These are phyloP conservation scores for Hymenoscyphus scutula DNA, from an alignment of 2,329 filamentous ascomycete species.

Conservation along the genomic window DNA sequence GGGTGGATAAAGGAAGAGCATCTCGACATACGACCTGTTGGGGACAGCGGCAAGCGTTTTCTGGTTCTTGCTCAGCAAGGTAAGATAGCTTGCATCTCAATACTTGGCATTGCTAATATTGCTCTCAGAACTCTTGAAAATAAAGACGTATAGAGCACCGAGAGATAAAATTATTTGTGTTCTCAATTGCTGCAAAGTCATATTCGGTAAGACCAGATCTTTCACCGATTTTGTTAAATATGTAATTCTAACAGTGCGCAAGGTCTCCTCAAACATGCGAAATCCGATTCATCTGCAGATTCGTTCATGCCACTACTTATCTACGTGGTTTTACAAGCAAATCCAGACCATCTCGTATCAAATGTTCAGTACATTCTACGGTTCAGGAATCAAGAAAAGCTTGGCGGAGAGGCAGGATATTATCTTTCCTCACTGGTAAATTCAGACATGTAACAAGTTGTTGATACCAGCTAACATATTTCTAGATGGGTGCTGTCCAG, in stretches of 20 bases:
- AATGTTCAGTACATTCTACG: conserved; percentile 98
- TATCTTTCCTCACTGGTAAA: conserved; percentile 88
- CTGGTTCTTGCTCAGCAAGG: conserved; percentile 85
- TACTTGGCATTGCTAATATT: conserved; percentile 9
- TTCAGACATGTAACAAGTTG: conserved; percentile 13
- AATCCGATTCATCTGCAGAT: conserved; percentile 92
- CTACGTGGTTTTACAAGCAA: conserved; percentile 90
- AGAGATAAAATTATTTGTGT: conserved; percentile 98
- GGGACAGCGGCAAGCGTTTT: conserved; percentile 84
- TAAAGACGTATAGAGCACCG: conserved; percentile 94
- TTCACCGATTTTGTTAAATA: not conserved
- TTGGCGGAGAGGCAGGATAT: conserved; percentile 96
- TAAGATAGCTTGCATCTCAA: conserved; percentile 32
- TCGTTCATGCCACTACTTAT: conserved; percentile 94
- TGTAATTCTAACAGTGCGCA: conserved; percentile 21
- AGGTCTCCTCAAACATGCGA: conserved; percentile 87
- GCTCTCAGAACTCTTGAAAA: conserved; percentile 78
- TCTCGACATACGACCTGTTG: conserved; percentile 83
- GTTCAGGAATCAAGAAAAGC: conserved; percentile 95
- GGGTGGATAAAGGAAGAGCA: conserved; percentile 92
- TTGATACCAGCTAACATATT: conserved; percentile 24
- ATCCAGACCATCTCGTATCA: conserved; percentile 91
- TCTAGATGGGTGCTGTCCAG: conserved; percentile 85
- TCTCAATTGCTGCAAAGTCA: conserved; percentile 98
- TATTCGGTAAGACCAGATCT: conserved; percentile 67